Conservation (phyloP, 257 asterid genomes). For the Sherardia arvensis region DNA sequence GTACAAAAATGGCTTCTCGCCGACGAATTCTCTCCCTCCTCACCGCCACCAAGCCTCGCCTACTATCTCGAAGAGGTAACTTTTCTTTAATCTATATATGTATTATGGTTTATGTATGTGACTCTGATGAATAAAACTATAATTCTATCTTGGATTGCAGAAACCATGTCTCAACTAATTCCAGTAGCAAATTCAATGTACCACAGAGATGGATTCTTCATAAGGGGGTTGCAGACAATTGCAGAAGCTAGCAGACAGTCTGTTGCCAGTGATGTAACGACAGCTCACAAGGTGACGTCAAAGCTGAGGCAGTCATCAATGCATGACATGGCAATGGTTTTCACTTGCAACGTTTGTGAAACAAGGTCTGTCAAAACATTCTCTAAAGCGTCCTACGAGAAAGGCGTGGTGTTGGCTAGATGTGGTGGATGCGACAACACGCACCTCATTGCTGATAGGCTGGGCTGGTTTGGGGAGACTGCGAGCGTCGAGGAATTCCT, state of each 20-base stretch:
- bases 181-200: conserved; percentile 35
- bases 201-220: conserved; percentile 15
- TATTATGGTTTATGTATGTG: no score
- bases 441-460: conserved; percentile 81
- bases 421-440: conserved; percentile 73
- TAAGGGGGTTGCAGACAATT: conserved; percentile 38
- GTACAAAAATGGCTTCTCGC: no score
- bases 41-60: conserved; percentile 21
- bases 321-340: conserved; percentile 65
- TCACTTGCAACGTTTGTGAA: conserved; percentile 73
- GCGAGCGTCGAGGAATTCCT: conserved; percentile 75
- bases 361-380: conserved; percentile 62
- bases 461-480: conserved; percentile 91
- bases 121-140: no score
- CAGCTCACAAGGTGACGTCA: conserved; percentile 36
- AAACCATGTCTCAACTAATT: conserved; percentile 18
- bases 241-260: conserved; percentile 21
- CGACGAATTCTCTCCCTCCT: conserved; percentile 35
- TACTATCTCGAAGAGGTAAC: conserved; percentile 33
- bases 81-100: no score
- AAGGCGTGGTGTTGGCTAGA: conserved; percentile 76
- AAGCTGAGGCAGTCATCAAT: conserved; percentile 47
- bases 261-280: conserved; percentile 14
- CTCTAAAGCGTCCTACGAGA: conserved; percentile 72
- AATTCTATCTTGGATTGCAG: no score